Evolutionary conservation across 1,284 basidiomycete genomes (phyloP), one percentile per base, ranked within the genome.

Genomic region (Takashimella tepidaria): DNA sequence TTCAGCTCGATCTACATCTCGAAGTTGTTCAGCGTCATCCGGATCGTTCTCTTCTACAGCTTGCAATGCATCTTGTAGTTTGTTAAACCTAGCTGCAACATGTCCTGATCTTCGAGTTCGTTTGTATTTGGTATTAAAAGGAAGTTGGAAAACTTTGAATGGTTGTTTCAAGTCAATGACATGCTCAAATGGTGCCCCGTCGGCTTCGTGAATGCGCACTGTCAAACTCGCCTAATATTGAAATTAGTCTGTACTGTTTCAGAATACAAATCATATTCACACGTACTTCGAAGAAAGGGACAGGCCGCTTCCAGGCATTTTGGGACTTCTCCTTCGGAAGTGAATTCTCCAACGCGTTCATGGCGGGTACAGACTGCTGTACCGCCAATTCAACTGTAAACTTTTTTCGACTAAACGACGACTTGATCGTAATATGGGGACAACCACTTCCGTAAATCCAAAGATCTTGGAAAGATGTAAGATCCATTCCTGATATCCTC

Each of bases 71-170:
- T 92, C 92, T 3, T 91, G 91, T 1, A 89, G 88, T 73, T 96
- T 63, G 54, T 61, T 60, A 52, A 69, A 92, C 27, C 93, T 83
- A 6, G 93, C 92, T 46, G 96, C 83, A 65, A 96, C 96, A 47
- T 68, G 68, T 16, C 70, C 72, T 1, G 69, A 69, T 31, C 95
- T 82, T 49, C 93, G 82, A 16, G 97, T 89, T 58, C 96, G 90
- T 76, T 98, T 98, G 77, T 98, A 98, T 75, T 98, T 98, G n/a
- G 95, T 98, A 73, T 98, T 98, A 81, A 98, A 98, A 1, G 96
- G 93, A 0, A 98, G 92, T 67, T 96, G 92, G 70, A 91, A 97
- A 12, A 88, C 85, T 72, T 96, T 97, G 76, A 88, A 88, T 1
- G 84, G 76, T 20, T 83, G 83, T 41, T 89, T 86, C 55, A 98